Evolutionary conservation across 2,329 filamentous ascomycete species (phyloP).

Genomic region (Talaromyces verruculosus): DNA sequence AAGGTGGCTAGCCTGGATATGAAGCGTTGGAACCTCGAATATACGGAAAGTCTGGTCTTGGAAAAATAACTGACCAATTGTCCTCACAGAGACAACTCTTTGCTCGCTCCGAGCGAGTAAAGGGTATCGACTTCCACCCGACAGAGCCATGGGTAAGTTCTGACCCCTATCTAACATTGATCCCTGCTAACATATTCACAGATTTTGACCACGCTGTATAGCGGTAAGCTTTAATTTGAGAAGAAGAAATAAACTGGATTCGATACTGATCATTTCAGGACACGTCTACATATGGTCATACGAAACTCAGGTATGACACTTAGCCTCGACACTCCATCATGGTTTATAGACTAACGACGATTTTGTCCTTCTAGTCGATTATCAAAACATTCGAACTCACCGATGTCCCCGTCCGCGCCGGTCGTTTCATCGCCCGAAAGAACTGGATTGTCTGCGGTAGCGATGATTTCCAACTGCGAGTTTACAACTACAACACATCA

Average conservation of each 20-base stretch:
- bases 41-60: not conserved
- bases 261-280: constrained; percentile 54
- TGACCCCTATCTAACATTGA: constrained; percentile 11
- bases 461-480: constrained; percentile 83
- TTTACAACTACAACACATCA: constrained; percentile 99
- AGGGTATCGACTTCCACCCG: constrained; percentile 95
- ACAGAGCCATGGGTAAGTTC: constrained; percentile 84
- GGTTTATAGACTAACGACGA: constrained; percentile 3
- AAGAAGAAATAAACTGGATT: constrained; percentile 1
- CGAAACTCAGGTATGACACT: constrained; percentile 68
- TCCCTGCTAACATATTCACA: constrained; percentile 33
- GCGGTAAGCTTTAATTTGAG: constrained; percentile 59
- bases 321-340: not conserved
- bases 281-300: constrained; percentile 99
- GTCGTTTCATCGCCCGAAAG: constrained; percentile 94
- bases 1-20: not conserved
- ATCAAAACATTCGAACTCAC: constrained; percentile 99
- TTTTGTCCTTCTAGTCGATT: constrained; percentile 59
- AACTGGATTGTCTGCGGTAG: constrained; percentile 98
- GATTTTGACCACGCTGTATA: constrained; percentile 91
- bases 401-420: constrained; percentile 94
- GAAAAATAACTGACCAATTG: constrained; percentile 39
- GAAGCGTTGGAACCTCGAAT: not conserved
- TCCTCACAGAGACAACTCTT: constrained; percentile 70
- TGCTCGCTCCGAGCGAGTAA: constrained; percentile 91